Evolutionary conservation across 257 asterid species (phyloP).

Genomic region (Prunella vulgaris): DNA sequence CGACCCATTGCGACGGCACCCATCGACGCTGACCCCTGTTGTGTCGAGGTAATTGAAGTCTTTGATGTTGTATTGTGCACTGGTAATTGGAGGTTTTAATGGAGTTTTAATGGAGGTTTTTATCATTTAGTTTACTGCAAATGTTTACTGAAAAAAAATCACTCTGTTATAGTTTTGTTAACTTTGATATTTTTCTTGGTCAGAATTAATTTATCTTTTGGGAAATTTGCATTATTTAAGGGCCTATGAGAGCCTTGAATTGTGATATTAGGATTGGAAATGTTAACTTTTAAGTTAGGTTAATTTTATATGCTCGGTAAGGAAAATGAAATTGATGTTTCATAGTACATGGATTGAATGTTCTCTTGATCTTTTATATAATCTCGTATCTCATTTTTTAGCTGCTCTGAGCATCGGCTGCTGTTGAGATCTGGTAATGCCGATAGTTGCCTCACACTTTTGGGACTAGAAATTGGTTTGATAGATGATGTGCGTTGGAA

Average conservation of each 20-base stretch:
- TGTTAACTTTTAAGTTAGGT: background rate
- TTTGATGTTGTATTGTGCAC: too few species aligned
- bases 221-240: background rate
- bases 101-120: too few species aligned
- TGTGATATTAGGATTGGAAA: background rate
- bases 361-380: background rate
- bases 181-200: background rate
- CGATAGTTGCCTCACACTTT: conserved; percentile 94
- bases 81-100: too few species aligned
- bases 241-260: background rate
- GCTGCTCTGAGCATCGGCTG: conserved; percentile 95
- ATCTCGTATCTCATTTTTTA: conserved; percentile 27
- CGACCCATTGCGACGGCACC: too few species aligned
- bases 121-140: too few species aligned
- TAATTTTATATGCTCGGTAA: background rate
- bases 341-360: background rate
- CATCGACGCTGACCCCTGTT: too few species aligned
- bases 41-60: too few species aligned
- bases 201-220: background rate
- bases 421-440: conserved; percentile 94
- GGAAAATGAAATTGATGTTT: background rate
- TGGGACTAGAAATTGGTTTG: conserved; percentile 88
- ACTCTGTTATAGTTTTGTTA: background rate
- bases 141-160: too few species aligned
- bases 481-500: conserved; percentile 82